Base-by-base conservation (phyloP, 2,329 filamentous ascomycete species). In the Botrytis deweyae region DNA sequence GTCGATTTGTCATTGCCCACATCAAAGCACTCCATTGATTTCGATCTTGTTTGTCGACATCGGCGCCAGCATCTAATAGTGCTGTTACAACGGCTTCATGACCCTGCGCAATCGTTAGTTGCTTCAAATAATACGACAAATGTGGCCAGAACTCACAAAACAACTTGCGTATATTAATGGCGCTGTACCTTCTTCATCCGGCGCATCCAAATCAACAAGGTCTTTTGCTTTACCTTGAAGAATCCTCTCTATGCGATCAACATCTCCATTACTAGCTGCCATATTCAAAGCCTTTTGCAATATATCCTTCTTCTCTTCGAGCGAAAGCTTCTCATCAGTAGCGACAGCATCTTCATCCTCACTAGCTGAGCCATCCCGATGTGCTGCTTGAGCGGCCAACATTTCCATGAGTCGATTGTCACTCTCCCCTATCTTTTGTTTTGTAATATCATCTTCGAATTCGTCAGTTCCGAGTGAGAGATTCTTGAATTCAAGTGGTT, bases 1-100 rank as follows among this genome's bases (percentile, higher is more conserved):
- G 96, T 73, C 95, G 87, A 83, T 99, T 99, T 73, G 96, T 99
- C 93, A 98, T 98, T 68, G 96, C 95, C 96, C 96, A 99, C 95
- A 99, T 99, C 75, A 99, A 87, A 22, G 96, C 93, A 80, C 93
- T 98, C 96, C 96, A 99, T 81, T 97, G 92, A 81, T 98, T 98
- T 76, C 92, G 93, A 81, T 99, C 96, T 83, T 98, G 95, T 79
- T 92, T 92, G 84, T 99, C 94, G 70, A 98, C 94, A 79, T 94
- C 89, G 58, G 92, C 95, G 38, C 95, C 95, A 16, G 94, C 93
- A 74, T 94, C 89, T 70, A 99, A 89, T 70, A 99, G 88, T 55
- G 92, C 90, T 74, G 92, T 88, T 38, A 98, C 96, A 6, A 97
- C 95, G 65, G 91, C 88, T 83, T 97, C 93, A 82, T 99, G 96